phyloP scores from a whole-genome alignment of 2,329 filamentous ascomycete genomes.

The Phaeosphaeria sp. region DNA sequence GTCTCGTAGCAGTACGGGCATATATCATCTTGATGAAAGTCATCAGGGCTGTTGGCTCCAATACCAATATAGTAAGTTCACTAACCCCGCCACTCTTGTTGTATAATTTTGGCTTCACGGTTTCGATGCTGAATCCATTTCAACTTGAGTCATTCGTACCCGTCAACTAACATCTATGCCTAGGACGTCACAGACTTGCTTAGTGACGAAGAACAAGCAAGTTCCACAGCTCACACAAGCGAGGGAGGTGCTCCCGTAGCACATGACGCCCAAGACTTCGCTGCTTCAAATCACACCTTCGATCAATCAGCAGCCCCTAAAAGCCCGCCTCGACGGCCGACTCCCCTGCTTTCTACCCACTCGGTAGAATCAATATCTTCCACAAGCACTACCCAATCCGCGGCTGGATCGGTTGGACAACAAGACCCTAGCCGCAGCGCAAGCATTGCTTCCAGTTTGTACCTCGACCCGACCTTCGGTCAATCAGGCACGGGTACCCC shows the following conservation, averaged over 20 bases:
- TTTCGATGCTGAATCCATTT: not conserved
- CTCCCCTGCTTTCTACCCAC: not conserved
- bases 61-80: slow-evolving; percentile 15
- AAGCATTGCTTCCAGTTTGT: not conserved
- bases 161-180: not conserved
- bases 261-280: not conserved
- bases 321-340: not conserved
- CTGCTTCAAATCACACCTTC: not conserved
- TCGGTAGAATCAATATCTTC: not conserved
- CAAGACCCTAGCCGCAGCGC: not conserved
- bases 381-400: not conserved
- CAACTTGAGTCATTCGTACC: not conserved
- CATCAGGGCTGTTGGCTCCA: slow-evolving; percentile 17
- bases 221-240: not conserved
- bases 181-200: slow-evolving; percentile 25
- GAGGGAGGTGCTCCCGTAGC: not conserved
- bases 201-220: slow-evolving; percentile 6
- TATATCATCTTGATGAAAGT: slow-evolving; percentile 28
- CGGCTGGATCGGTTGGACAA: not conserved
- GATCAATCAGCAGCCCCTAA: not conserved
- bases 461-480: not conserved
- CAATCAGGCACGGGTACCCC: not conserved
- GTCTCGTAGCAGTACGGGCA: slow-evolving; percentile 39
- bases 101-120: not conserved
- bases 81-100: too few relatives aligned